Conservation (phyloP, 2,329 filamentous ascomycete species). For the Pseudogymnoascus sp. region DNA sequence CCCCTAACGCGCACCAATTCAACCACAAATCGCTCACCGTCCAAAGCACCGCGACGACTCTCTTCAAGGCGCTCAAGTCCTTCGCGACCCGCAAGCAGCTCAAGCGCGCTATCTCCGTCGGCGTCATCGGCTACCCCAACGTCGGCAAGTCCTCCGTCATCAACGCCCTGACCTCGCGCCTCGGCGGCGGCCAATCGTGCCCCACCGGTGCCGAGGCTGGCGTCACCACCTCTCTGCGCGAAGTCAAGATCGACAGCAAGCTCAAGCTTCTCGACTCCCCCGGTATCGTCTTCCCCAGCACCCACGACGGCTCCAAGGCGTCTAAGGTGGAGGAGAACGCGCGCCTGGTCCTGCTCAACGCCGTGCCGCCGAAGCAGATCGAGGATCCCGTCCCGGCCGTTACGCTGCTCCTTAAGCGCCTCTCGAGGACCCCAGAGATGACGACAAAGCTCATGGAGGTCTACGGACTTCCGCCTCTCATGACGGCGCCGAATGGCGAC, state of each 20-base stretch:
- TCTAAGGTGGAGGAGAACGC: slow-evolving; percentile 65
- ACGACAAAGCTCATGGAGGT: slow-evolving; percentile 71
- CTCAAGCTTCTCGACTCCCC: slow-evolving; percentile 89
- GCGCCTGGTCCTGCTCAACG: slow-evolving; percentile 79
- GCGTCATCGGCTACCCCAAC: slow-evolving; percentile 92
- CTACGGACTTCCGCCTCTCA: slow-evolving; percentile 75
- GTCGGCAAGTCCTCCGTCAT: slow-evolving; percentile 96
- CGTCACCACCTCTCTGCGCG: slow-evolving; percentile 78
- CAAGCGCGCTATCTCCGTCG: slow-evolving; percentile 83
- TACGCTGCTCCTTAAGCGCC: slow-evolving; percentile 68
- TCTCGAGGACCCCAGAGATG: slow-evolving; percentile 64
- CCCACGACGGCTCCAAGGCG: slow-evolving; percentile 45
- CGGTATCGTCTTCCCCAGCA: slow-evolving; percentile 84
- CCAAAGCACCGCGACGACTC: slow-evolving; percentile 72
- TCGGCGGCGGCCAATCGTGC: slow-evolving; percentile 65
- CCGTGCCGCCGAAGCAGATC: slow-evolving; percentile 88
- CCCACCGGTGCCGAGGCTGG: slow-evolving; percentile 87
- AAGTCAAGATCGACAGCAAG: slow-evolving; percentile 92
- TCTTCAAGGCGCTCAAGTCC: slow-evolving; percentile 84
- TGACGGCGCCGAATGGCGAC: slow-evolving; percentile 58
- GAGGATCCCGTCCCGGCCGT: slow-evolving; percentile 86
- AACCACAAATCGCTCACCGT: slow-evolving; percentile 86
- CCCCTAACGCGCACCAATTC: slow-evolving; percentile 81
- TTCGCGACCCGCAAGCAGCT: slow-evolving; percentile 76
- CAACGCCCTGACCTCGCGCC: slow-evolving; percentile 75